Evolutionary conservation across 208 protist species (phyloP), one percentile per base, ranked within the genome.

Genomic region (Acanthamoeba royreba): DNA sequence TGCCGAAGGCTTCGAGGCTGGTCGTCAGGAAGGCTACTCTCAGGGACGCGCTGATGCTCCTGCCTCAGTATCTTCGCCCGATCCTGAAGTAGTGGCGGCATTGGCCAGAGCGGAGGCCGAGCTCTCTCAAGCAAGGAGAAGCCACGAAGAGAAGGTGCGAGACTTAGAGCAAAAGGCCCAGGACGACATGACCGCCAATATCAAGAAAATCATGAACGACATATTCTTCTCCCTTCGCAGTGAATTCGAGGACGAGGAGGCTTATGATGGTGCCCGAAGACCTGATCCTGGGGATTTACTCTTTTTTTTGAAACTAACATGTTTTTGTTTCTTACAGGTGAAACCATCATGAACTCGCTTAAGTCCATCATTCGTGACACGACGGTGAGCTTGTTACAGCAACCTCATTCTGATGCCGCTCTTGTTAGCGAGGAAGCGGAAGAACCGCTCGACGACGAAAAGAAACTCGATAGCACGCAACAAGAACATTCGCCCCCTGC

Each of bases 191-290:
- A 61, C 45, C 45, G 81, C 17, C 46, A 61, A 38, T 35, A 88
- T 88, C 81, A 88, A 61, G 81, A 88, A 88, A 38, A 88, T 92
- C 42, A 92, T 92, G 86, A 92, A 92, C 61, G 86, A 92, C 25
- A 92, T 92, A 11, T 92, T 58, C 61, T 92, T 74, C 86, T 72
- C 86, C 25, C 86, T 92, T 25, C 1, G 38, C 19, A 22, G 13
- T 15, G 86, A 92, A 55, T 79, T 92, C 25, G 86, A 92, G 2
- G 86, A 92, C 35, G 86, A 92, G 11, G 86, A 72, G 3, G 35
- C 86, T 22, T 92, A 92, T 31, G 86, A 92, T 40, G 86, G 86
- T 87, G n/a, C n/a, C 11, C 13, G 13, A 9, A 77, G 8, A 9
- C 66, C 49, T 19, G 13, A 25, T 19, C 19, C 19, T 25, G 9